These are phyloP conservation scores for Leccinum boreale DNA, from an alignment of 768 basidiomycete genomes.

Conservation along the genomic window DNA sequence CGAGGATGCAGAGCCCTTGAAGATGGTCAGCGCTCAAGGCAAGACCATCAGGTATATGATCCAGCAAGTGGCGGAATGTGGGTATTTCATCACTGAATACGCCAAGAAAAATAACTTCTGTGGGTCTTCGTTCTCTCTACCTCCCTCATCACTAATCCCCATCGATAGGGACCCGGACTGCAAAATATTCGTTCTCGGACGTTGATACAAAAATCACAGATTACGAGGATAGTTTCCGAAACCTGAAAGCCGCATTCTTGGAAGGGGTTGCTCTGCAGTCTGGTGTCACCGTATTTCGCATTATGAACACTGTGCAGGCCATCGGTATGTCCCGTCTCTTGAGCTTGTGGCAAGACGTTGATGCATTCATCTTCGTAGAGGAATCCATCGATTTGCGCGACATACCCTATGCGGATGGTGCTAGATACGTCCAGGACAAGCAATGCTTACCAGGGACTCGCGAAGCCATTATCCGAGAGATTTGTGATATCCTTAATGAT, in stretches of 20 bases:
- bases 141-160: background rate
- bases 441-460: constrained; percentile 20
- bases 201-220: constrained; percentile 15
- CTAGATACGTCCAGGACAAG: constrained; percentile 22
- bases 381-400: constrained; percentile 17
- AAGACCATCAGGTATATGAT: constrained; percentile 9
- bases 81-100: constrained; percentile 24
- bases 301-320: constrained; percentile 13
- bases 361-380: background rate
- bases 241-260: constrained; percentile 17
- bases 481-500: constrained; percentile 16
- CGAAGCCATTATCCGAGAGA: constrained; percentile 12
- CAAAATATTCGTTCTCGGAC: constrained; percentile 16
- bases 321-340: constrained; percentile 1
- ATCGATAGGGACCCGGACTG: constrained; percentile 11
- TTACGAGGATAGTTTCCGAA: constrained; percentile 18
- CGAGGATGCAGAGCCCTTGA: constrained; percentile 7
- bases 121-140: background rate
- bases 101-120: constrained; percentile 17
- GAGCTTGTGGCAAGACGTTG: background rate
- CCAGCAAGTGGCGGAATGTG: constrained; percentile 22
- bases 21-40: constrained; percentile 5
- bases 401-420: constrained; percentile 22
- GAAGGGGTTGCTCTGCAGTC: constrained; percentile 13
- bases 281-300: constrained; percentile 18